These are phyloP conservation scores for Trypanosoma brucei DNA, from an alignment of 208 protist species.

Conservation along the genomic window DNA sequence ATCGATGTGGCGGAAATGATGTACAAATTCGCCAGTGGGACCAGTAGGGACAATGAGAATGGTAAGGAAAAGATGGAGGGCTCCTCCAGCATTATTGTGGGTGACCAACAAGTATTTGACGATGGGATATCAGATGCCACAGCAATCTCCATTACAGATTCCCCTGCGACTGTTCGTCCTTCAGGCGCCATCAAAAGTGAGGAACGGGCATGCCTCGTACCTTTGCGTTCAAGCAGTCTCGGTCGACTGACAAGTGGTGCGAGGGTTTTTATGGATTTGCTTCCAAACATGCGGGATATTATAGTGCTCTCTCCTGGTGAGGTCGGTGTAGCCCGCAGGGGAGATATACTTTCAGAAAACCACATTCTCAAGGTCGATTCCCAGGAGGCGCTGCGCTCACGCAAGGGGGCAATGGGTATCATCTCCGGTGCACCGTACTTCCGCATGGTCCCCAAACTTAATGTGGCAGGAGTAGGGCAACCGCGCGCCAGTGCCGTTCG, in stretches of 20 bases:
- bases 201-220: too few species aligned
- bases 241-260: slow-evolving; percentile 14
- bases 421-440: slow-evolving; percentile 83
- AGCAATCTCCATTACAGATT: too few species aligned
- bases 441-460: slow-evolving; percentile 82
- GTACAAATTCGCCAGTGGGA: slow-evolving; percentile 31
- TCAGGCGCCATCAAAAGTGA: too few species aligned
- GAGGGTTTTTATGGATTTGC: slow-evolving; percentile 69
- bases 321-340: slow-evolving; percentile 44
- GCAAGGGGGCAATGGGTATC: slow-evolving; percentile 65
- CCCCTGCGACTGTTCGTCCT: too few species aligned
- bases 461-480: slow-evolving; percentile 80
- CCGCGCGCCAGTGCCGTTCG: slow-evolving; percentile 61
- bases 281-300: slow-evolving; percentile 51
- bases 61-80: not conserved
- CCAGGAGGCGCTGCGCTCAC: slow-evolving; percentile 59
- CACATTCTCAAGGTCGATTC: slow-evolving; percentile 79
- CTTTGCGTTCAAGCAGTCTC: too few species aligned
- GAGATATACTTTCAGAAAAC: slow-evolving; percentile 74
- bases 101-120: not conserved
- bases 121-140: not conserved
- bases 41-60: not conserved
- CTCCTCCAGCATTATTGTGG: not conserved
- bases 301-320: slow-evolving; percentile 65
- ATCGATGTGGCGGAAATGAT: slow-evolving; percentile 49